These are phyloP conservation scores for Lecanicillium sp. DNA, from an alignment of 2,329 filamentous ascomycete species.

Conservation along the genomic window DNA sequence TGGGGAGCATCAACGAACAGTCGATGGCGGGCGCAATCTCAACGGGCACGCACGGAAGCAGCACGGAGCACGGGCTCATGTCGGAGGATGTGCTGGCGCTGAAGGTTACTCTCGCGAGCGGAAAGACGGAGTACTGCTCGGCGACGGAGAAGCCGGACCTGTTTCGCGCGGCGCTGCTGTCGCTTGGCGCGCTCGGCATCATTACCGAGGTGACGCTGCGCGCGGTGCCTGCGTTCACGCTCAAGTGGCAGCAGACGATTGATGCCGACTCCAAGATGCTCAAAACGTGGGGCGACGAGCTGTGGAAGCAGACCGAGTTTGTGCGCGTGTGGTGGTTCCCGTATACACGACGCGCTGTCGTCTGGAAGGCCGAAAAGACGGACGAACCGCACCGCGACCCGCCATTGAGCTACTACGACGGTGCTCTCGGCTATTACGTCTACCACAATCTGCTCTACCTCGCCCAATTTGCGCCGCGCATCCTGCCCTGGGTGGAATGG, in stretches of 20 bases:
- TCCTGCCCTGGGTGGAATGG: conserved; percentile 88
- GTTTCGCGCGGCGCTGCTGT: conserved; percentile 82
- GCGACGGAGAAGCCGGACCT: conserved; percentile 66
- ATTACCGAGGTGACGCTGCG: conserved; percentile 84
- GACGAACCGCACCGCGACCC: conserved; percentile 54
- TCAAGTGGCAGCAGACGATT: conserved; percentile 80
- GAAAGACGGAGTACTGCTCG: conserved; percentile 64
- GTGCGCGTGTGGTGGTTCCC: conserved; percentile 97
- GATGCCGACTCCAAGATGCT: conserved; percentile 64
- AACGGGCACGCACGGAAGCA: conserved; percentile 90
- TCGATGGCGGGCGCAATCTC: conserved; percentile 87
- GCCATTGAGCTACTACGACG: conserved; percentile 71
- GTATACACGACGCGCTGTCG: conserved; percentile 78
- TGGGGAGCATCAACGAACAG: conserved; percentile 93
- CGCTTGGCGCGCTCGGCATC: conserved; percentile 83
- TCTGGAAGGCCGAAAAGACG: conserved; percentile 84
- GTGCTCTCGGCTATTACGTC: conserved; percentile 73
- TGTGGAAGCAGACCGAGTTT: conserved; percentile 85
- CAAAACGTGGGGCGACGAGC: conserved; percentile 60
- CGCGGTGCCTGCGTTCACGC: conserved; percentile 72
- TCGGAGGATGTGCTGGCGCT: conserved; percentile 71
- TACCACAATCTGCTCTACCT: conserved; percentile 89
- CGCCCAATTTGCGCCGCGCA: conserved; percentile 67
- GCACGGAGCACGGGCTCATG: conserved; percentile 73
- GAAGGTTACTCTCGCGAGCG: conserved; percentile 76